phyloP scores from a whole-genome alignment of 306 rosid genomes.

The Ormosia emarginata region DNA sequence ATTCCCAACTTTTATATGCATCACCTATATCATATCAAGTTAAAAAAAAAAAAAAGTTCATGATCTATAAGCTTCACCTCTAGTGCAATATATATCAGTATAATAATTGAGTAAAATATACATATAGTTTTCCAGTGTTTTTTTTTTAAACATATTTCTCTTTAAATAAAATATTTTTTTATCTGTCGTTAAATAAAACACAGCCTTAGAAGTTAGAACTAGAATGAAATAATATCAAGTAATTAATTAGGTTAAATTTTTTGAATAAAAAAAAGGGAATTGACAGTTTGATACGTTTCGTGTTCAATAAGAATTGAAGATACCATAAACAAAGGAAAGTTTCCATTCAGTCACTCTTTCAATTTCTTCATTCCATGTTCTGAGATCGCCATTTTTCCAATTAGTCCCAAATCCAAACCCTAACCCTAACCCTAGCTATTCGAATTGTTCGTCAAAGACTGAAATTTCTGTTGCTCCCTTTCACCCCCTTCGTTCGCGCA shows the following conservation, averaged over 20 bases:
- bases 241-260: not conserved
- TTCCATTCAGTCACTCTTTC: not conserved
- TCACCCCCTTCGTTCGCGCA: not conserved
- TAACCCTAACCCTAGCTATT: conserved; percentile 36
- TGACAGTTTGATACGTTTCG: conserved; percentile 8
- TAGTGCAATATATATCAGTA: too few relatives aligned
- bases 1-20: too few relatives aligned
- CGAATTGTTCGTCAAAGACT: not conserved
- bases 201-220: too few relatives aligned
- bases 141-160: too few relatives aligned
- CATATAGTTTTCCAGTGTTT: too few relatives aligned
- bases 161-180: too few relatives aligned
- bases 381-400: conserved; percentile 2
- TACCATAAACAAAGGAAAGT: not conserved
- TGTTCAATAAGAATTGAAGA: conserved; percentile 25
- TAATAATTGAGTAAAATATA: too few relatives aligned
- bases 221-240: too few relatives aligned
- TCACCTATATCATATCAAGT: too few relatives aligned
- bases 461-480: not conserved
- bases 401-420: conserved; percentile 6
- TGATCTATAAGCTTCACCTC: too few relatives aligned
- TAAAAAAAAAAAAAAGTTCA: too few relatives aligned
- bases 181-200: too few relatives aligned
- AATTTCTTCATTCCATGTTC: not conserved
- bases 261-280: not conserved